Percentiles rank a stretch among this genome's conserved stretches.
Conservation (phyloP, 192 early-diverging fungal species). For the Rhizophlyctis rosea region DNA sequence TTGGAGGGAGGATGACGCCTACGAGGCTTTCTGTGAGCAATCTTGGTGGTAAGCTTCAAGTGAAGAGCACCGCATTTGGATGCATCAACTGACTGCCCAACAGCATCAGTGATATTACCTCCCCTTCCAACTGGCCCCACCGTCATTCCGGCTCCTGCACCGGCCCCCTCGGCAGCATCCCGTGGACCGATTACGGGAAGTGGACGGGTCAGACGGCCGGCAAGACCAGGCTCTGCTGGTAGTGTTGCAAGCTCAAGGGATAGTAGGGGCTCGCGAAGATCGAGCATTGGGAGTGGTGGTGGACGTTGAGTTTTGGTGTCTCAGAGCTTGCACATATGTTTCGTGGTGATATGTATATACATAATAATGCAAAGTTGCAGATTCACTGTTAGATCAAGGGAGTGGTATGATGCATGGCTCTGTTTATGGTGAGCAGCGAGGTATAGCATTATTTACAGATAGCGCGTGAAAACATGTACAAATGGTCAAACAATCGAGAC, state of each 20-base stretch:
- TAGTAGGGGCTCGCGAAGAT: slow-evolving; percentile 13
- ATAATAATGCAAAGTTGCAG: no score
- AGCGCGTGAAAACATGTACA: no score
- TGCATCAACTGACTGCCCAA: background rate
- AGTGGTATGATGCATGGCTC: no score
- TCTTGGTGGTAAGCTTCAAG: slow-evolving; percentile 23
- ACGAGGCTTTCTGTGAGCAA: slow-evolving; percentile 34
- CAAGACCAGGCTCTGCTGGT: slow-evolving; percentile 32
- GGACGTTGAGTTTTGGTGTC: background rate
- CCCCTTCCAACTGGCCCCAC: background rate
- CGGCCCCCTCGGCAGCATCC: slow-evolving; percentile 2
- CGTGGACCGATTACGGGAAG: slow-evolving; percentile 36
- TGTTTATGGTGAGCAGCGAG: no score
- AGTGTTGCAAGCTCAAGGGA: slow-evolving; percentile 26
- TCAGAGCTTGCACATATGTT: no score
- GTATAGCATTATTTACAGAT: no score
- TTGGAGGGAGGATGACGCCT: slow-evolving; percentile 11
- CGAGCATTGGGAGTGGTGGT: slow-evolving; percentile 1
- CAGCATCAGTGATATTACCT: slow-evolving; percentile 16
- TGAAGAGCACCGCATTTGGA: background rate
- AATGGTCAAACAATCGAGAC: no score
- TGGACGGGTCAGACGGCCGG: slow-evolving; percentile 25
- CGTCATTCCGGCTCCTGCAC: background rate
- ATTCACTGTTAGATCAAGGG: no score
- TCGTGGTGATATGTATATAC: no score